Percentiles rank a stretch among this genome's conserved stretches.
Evolutionary conservation across 305 asterid species (phyloP).

Genomic region (Salvia sclarea): DNA sequence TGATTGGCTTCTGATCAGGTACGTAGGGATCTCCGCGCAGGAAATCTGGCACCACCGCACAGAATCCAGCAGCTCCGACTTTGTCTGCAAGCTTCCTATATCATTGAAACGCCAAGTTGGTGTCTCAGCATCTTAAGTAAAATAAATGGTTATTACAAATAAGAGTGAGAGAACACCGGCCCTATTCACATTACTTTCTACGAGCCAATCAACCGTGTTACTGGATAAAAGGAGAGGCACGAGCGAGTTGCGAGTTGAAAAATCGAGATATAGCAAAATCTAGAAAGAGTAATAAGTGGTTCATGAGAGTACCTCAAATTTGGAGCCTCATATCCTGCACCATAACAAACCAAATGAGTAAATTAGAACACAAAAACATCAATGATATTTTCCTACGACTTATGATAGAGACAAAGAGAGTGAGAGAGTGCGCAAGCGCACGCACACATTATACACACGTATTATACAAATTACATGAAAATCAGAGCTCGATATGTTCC

Average conservation of each 20-base stretch:
- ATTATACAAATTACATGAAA: too few species aligned
- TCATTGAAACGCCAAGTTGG: neutral
- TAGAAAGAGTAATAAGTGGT: neutral
- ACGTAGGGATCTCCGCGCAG: constrained; percentile 54
- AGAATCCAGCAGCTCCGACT: constrained; percentile 62
- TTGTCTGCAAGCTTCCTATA: constrained; percentile 68
- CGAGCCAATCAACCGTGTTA: too few species aligned
- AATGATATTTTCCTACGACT: neutral
- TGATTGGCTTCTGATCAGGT: constrained; percentile 22
- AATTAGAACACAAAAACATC: neutral
- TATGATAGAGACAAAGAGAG: too few species aligned
- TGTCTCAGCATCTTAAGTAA: neutral
- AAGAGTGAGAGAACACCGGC: too few species aligned
- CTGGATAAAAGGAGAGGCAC: too few species aligned
- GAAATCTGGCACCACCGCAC: constrained; percentile 70
- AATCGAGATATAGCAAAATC: neutral
- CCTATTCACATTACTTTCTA: too few species aligned
- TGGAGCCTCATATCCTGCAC: constrained; percentile 76
- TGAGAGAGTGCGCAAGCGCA: too few species aligned
- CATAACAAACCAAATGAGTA: neutral
- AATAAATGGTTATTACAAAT: neutral
- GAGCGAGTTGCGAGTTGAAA: neutral
- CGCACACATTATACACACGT: too few species aligned
- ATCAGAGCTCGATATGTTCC: too few species aligned
- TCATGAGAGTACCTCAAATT: constrained; percentile 45